phyloP scores from a whole-genome alignment of 306 rosid species.

The Prosopis cineraria region DNA sequence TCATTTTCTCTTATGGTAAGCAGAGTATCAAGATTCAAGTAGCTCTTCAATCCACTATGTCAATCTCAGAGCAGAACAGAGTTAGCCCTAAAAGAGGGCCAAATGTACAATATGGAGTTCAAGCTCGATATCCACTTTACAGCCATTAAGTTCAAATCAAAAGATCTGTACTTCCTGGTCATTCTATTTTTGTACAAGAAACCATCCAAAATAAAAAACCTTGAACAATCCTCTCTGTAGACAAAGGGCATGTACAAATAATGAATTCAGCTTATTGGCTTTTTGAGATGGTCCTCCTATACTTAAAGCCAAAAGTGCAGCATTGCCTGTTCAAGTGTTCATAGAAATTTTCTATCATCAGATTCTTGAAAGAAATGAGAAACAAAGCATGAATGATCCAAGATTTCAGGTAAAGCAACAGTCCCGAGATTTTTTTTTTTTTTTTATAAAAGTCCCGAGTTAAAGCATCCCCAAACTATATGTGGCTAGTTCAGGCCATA shows the following conservation, averaged over 20 bases:
- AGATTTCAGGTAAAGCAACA: constrained; percentile 25
- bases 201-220: not conserved
- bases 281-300: constrained; percentile 25
- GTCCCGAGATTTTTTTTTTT: too few relatives aligned
- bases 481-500: not conserved
- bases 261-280: constrained; percentile 28
- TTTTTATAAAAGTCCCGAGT: too few relatives aligned
- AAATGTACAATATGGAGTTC: constrained; percentile 40
- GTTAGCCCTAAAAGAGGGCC: constrained; percentile 30
- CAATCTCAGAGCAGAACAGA: constrained; percentile 23
- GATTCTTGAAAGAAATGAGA: constrained; percentile 16
- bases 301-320: constrained; percentile 77
- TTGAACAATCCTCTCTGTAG: constrained; percentile 26
- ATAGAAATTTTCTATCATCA: constrained; percentile 34
- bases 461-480: not conserved
- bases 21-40: not conserved
- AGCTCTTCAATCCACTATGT: constrained; percentile 5
- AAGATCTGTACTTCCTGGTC: constrained; percentile 32
- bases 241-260: constrained; percentile 33
- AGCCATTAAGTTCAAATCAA: constrained; percentile 31
- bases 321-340: constrained; percentile 76
- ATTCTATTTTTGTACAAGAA: not conserved
- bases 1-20: not conserved
- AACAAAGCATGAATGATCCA: constrained; percentile 20
- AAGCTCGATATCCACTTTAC: constrained; percentile 33